Evolutionary conservation across 2,329 filamentous ascomycete genomes (phyloP).

Genomic region (Pseudopyricularia cyperi): DNA sequence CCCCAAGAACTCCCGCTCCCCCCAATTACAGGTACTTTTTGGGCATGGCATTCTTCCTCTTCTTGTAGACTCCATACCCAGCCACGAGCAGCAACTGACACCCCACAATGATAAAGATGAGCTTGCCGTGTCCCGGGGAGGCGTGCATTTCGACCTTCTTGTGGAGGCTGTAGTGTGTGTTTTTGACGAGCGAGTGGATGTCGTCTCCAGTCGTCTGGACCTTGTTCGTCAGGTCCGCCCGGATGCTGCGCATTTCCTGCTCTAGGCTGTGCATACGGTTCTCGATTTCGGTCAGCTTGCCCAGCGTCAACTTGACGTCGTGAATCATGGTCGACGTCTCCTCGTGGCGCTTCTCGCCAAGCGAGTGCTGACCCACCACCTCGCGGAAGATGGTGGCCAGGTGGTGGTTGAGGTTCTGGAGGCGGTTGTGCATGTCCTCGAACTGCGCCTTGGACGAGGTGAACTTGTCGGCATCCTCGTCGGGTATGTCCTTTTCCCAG

Average conservation of each 20-base stretch:
- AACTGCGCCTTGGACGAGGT: slow-evolving; percentile 52
- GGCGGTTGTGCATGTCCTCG: slow-evolving; percentile 69
- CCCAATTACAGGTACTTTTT: slow-evolving; percentile 69
- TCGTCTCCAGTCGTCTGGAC: slow-evolving; percentile 35
- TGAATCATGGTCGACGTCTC: slow-evolving; percentile 36
- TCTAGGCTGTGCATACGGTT: slow-evolving; percentile 38
- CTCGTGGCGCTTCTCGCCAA: slow-evolving; percentile 42
- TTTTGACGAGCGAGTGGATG: slow-evolving; percentile 36
- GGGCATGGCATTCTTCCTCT: slow-evolving; percentile 58
- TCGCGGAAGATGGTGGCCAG: slow-evolving; percentile 48
- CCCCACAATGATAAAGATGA: slow-evolving; percentile 59
- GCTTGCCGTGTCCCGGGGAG: slow-evolving; percentile 33
- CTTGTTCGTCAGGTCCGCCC: slow-evolving; percentile 38
- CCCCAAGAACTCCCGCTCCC: too few species aligned
- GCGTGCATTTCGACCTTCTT: slow-evolving; percentile 31
- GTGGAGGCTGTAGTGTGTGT: slow-evolving; percentile 32
- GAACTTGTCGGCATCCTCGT: slow-evolving; percentile 33
- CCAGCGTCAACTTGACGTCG: slow-evolving; percentile 31
- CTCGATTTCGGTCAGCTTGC: slow-evolving; percentile 28
- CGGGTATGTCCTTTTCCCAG: slow-evolving; percentile 29
- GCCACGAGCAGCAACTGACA: slow-evolving; percentile 59
- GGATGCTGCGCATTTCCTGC: slow-evolving; percentile 43
- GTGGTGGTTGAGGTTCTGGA: slow-evolving; percentile 62
- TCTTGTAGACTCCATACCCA: slow-evolving; percentile 68
- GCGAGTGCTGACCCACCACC: slow-evolving; percentile 34